Conservation (phyloP, 2,329 filamentous ascomycete genomes). For the Nemania bipapillata region DNA sequence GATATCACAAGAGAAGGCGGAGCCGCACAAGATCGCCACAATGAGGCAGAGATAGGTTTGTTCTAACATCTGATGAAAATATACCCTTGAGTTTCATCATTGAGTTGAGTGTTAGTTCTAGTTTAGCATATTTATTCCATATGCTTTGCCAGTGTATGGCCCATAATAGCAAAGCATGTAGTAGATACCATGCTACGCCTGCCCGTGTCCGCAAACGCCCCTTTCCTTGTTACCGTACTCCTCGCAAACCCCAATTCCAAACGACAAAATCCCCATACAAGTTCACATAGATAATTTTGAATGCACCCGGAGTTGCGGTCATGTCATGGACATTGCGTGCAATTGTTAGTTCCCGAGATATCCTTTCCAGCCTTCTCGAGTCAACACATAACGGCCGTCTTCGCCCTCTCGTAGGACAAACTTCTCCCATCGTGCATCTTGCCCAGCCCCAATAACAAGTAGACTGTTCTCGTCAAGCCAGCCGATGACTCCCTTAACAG, state of each 20-base stretch:
- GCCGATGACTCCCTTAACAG: constrained; percentile 84
- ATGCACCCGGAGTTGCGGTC: not conserved
- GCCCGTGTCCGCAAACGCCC: constrained; percentile 12
- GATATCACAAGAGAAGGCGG: constrained; percentile 48
- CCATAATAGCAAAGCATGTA: constrained; percentile 22
- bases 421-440: constrained; percentile 87
- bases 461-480: constrained; percentile 82
- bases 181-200: constrained; percentile 17
- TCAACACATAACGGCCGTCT: constrained; percentile 73
- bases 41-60: constrained; percentile 39
- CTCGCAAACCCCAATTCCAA: constrained; percentile 35
- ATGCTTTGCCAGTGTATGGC: constrained; percentile 7
- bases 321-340: not conserved
- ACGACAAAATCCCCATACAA: constrained; percentile 11
- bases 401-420: constrained; percentile 77
- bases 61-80: constrained; percentile 34
- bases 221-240: constrained; percentile 36
- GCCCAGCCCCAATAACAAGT: constrained; percentile 80
- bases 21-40: constrained; percentile 60
- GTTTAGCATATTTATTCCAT: constrained; percentile 16
- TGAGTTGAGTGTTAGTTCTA: constrained; percentile 17
- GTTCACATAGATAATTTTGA: constrained; percentile 23
- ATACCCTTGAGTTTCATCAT: constrained; percentile 38
- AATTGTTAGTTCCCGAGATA: constrained; percentile 64
- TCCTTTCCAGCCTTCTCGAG: constrained; percentile 83